Base-by-base conservation (phyloP, 345 rosid genomes). In the Pseudoturritis turrita region DNA sequence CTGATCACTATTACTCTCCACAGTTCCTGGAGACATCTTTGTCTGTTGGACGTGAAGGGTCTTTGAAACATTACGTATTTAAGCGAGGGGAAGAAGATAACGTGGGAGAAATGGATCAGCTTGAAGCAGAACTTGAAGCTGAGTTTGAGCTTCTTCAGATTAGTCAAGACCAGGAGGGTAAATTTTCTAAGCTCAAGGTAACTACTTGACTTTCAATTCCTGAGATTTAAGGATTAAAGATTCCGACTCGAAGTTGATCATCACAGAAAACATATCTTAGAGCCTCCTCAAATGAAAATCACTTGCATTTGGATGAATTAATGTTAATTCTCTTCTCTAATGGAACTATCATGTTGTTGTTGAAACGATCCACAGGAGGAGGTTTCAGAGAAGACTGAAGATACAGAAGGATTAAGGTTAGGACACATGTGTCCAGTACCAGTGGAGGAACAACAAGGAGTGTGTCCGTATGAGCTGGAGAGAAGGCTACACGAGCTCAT, bases 71-170 rank as follows among this genome's bases (percentile, higher is more conserved):
- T 19, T 77, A 73, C 9, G 40, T 52, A 0, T 60, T 61, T 19
- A 80, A 76, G 39, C 64, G 26, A 22, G 80, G 68, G 17, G 81
- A 78, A 47, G 56, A 61, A 4, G 71, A 53, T 76, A 23, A 39
- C 1, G 82, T 72, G 33, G 94, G 82, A 50, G 95, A 80, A 55
- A 86, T 83, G 83, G 81, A 82, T 69, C 79, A 66, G 55, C 90
- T 90, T 23, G 90, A 84, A 80, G 93, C 85, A 9, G 96, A 93
- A 79, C 89, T 93, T 21, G 83, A 87, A 80, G 87, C 79, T 2
- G 93, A 90, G 78, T 77, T 88, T 35, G 83, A 90, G 58, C 82
- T 68, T 55, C 76, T 90, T 66, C 92, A 87, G 71, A 78, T 74
- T 66, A 81, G 81, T 45, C 78, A 86, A 77, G 84, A 81, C 72